Evolutionary conservation across 805 yeast species (phyloP).

Genomic region (Starmerella geochares): DNA sequence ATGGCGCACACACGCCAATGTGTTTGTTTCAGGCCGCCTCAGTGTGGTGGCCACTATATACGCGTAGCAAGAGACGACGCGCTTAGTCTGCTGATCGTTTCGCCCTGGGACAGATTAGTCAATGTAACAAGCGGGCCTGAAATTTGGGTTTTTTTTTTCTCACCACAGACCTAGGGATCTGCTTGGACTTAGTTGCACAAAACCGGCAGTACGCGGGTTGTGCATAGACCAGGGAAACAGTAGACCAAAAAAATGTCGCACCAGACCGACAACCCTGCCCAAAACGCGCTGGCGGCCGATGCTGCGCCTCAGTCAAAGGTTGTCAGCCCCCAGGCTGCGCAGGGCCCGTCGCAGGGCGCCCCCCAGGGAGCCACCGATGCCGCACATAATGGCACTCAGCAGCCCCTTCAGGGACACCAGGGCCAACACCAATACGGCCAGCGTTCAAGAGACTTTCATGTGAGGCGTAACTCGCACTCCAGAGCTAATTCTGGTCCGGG

Average conservation of each 20-base stretch:
- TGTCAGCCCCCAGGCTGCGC: neutral
- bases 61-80: neutral
- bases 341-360: neutral
- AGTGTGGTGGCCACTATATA: neutral
- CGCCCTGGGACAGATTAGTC: constrained; percentile 7
- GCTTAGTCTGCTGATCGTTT: neutral
- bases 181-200: constrained; percentile 7
- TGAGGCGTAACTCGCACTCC: neutral
- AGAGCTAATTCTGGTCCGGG: neutral
- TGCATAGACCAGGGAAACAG: neutral
- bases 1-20: too few species aligned
- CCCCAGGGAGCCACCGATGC: neutral
- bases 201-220: constrained; percentile 5
- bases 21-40: too few species aligned
- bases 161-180: constrained; percentile 7
- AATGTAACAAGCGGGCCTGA: constrained; percentile 2
- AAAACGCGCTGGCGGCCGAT: neutral
- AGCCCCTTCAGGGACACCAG: neutral
- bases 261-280: constrained; percentile 2
- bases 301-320: neutral
- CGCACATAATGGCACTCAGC: neutral
- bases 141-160: constrained; percentile 6
- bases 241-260: constrained; percentile 4
- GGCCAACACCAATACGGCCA: constrained; percentile 2
- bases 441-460: neutral